These are phyloP conservation scores for Saccharum officinarum DNA, from an alignment of 176 grass and related monocot species.

Conservation along the genomic window DNA sequence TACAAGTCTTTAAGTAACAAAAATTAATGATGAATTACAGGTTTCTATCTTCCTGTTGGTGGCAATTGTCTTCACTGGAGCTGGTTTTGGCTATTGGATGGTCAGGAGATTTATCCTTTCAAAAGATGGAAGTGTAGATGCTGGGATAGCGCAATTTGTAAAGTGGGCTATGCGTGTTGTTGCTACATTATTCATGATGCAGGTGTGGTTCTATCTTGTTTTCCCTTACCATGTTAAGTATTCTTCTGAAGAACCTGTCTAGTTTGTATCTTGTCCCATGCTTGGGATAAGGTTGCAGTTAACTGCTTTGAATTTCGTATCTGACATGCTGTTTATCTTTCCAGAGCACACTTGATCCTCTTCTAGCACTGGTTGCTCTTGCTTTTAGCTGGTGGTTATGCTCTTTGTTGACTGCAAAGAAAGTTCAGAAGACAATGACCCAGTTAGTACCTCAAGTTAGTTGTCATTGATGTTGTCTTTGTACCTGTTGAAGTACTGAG, in stretches of 20 bases:
- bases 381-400: conserved; percentile 63
- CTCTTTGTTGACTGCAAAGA: conserved; percentile 46
- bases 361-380: conserved; percentile 61
- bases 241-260: conserved; percentile 15
- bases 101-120: conserved; percentile 87
- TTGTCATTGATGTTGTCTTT: conserved; percentile 4
- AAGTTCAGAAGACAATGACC: conserved; percentile 16
- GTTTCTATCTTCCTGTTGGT: conserved; percentile 83
- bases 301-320: background rate
- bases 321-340: conserved; percentile 42
- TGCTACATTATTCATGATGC: conserved; percentile 68
- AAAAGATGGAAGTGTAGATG: conserved; percentile 82
- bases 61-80: conserved; percentile 71
- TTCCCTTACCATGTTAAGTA: background rate
- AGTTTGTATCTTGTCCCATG: background rate
- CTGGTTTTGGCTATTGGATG: conserved; percentile 88
- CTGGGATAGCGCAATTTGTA: conserved; percentile 81
- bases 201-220: conserved; percentile 50
- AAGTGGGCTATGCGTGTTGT: conserved; percentile 90
- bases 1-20: conserved; percentile 11
- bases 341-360: conserved; percentile 86
- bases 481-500: conserved; percentile 20
- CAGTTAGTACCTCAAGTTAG: conserved; percentile 36
- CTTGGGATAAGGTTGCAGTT: conserved; percentile 13
- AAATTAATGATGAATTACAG: conserved; percentile 43